Evolutionary conservation across 177 flowering plant genomes (phyloP), one percentile per base, ranked within the genome.

Genomic region (Vitis hybrid): DNA sequence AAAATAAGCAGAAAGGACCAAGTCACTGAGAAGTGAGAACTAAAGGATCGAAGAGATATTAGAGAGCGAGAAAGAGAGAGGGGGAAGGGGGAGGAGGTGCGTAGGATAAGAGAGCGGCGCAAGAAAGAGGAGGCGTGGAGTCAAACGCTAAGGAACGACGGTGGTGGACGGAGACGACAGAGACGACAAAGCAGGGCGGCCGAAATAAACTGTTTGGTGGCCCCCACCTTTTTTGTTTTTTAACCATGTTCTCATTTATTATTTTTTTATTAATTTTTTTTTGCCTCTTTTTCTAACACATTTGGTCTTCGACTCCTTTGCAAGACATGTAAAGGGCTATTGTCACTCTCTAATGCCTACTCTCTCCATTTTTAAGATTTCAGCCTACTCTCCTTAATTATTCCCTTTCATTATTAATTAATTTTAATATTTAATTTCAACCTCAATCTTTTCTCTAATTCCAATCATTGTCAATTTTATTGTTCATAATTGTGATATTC

Each of bases 161-260:
- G 76, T 60, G 79, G 79, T 56, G 79, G 81, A 77, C 72, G 80
- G 85, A 74, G 86, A 73, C 84, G 80, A 66, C 50, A 71, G 86
- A 84, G 83, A 82, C 82, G 90, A 86, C 86, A 85, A 86, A 81
- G 65, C 65, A 51, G 59, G 83, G 80, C 87, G 86, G 86, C 86
- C 80, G 75, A 82, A 75, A 68, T 70, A 75, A 59, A 77, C 73
- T 75, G 80, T 82, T 73, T 19, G 11, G 70, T 79, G 78, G 85
- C 82, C 13, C 80, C 85, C 71, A 78, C 79, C 39, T 33, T 58
- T 9, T 45, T 2, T 3, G 62, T 59, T 26, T 56, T 33, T 20
- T 19, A 5, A 10, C 1, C 9, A 31, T 55, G 16, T 55, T 52
- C 31, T 31, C 59, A 48, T 22, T 7, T 8, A n/a, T 66, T 60